Percentiles rank a stretch among this genome's conserved stretches.
These are phyloP conservation scores for Gentiana macrophylla DNA, from an alignment of 257 asterid genomes.

Conservation along the genomic window DNA sequence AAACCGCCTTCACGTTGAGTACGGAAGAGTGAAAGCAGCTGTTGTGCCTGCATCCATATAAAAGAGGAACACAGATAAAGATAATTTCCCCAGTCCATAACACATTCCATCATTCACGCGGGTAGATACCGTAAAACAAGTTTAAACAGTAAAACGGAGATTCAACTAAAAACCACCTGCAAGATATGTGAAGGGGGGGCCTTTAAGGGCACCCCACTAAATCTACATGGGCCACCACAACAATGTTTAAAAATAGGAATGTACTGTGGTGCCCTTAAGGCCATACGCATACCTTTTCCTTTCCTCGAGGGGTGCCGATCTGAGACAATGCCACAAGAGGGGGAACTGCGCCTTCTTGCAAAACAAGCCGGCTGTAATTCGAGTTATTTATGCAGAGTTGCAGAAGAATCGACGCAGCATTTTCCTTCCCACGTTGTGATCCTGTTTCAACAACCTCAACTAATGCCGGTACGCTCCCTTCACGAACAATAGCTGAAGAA, in stretches of 20 bases:
- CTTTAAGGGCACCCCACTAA: too few relatives aligned
- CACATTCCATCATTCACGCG: too few relatives aligned
- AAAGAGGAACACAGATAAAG: constrained; percentile 5
- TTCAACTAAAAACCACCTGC: too few relatives aligned
- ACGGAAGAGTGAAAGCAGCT: constrained; percentile 92
- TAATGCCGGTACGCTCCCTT: constrained; percentile 69
- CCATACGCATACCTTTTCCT: constrained; percentile 61
- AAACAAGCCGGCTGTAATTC: constrained; percentile 59
- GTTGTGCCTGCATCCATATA: constrained; percentile 65
- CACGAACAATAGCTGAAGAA: constrained; percentile 75
- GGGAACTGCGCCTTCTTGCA: constrained; percentile 98
- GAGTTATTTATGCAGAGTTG: constrained; percentile 68
- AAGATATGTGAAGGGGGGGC: too few relatives aligned
- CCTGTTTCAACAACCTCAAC: constrained; percentile 83
- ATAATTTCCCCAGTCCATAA: not conserved
- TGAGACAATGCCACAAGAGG: constrained; percentile 90
- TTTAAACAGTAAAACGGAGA: too few relatives aligned
- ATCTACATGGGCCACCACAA: not conserved
- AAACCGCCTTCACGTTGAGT: constrained; percentile 56
- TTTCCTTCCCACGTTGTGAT: constrained; percentile 86
- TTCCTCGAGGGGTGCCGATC: constrained; percentile 83
- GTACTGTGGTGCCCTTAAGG: not conserved
- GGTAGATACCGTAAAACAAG: too few relatives aligned
- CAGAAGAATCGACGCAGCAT: constrained; percentile 74
- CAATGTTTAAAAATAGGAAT: too few relatives aligned